Percentiles rank a stretch among this genome's conserved stretches.
phyloP scores from a whole-genome alignment of 2,329 filamentous ascomycete species.

The Thielaviopsis punctulata region DNA sequence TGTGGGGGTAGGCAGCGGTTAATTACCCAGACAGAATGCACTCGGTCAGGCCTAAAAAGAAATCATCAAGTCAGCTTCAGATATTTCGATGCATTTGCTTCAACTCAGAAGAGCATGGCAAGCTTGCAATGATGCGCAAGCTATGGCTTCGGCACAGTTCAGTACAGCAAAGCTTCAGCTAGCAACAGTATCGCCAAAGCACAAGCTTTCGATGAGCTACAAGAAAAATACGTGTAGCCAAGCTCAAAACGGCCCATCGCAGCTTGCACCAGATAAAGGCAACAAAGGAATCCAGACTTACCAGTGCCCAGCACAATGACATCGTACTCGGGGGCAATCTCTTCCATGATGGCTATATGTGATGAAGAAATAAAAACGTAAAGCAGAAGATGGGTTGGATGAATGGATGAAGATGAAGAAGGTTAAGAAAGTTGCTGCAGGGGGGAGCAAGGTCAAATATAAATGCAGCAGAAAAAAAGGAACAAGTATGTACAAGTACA shows the following conservation, averaged over 20 bases:
- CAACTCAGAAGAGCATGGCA: neutral
- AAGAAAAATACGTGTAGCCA: neutral
- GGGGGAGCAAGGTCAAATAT: slow-evolving; percentile 9
- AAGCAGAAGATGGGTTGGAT: slow-evolving; percentile 15
- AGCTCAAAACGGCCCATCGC: neutral
- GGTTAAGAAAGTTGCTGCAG: slow-evolving; percentile 9
- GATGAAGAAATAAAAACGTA: slow-evolving; percentile 11
- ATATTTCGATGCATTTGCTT: neutral
- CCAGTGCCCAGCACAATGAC: slow-evolving; percentile 96
- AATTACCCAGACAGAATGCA: slow-evolving; percentile 92
- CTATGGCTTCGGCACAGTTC: neutral
- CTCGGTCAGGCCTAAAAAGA: slow-evolving; percentile 69
- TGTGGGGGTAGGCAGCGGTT: neutral
- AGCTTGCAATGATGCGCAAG: neutral
- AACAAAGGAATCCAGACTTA: slow-evolving; percentile 28
- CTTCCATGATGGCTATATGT: slow-evolving; percentile 54
- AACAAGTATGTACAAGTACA: neutral
- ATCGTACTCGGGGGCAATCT: slow-evolving; percentile 97
- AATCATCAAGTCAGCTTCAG: slow-evolving; percentile 14
- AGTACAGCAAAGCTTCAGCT: too few relatives aligned
- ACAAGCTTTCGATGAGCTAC: neutral
- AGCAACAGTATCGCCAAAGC: neutral
- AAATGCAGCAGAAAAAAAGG: slow-evolving; percentile 10
- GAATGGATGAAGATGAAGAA: slow-evolving; percentile 14
- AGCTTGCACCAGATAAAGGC: neutral